A percentile compares a stretch with the other conserved stretches of the same genome.
These are phyloP conservation scores for Fusarium sp. DNA, from an alignment of 2,329 filamentous ascomycete genomes.

Conservation along the genomic window DNA sequence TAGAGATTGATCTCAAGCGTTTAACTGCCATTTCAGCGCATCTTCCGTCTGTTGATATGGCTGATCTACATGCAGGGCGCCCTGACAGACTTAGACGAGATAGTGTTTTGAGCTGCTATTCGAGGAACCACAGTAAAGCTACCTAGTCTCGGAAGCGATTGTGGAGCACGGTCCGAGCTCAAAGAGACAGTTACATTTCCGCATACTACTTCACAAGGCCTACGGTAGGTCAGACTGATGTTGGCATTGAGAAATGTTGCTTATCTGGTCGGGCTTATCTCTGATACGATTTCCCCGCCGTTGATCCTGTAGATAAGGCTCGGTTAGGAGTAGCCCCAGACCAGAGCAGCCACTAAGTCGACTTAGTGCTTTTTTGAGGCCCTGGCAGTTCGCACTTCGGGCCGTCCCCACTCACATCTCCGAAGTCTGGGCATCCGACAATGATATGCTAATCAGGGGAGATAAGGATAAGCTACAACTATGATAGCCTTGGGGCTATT, in stretches of 20 bases:
- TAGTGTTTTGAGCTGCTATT: neutral
- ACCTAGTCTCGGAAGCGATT: neutral
- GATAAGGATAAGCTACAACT: neutral
- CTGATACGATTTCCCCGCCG: neutral
- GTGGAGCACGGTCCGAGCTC: neutral
- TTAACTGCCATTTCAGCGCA: accelerated
- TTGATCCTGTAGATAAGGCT: neutral
- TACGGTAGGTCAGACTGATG: neutral
- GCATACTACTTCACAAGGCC: neutral
- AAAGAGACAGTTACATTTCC: neutral
- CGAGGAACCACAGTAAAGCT: accelerated
- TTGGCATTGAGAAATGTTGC: neutral
- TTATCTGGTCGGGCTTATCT: neutral
- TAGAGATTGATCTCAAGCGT: accelerated
- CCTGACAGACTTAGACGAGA: neutral
- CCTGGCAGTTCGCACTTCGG: neutral
- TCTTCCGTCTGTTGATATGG: neutral
- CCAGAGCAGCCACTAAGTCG: neutral
- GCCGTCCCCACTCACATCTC: neutral
- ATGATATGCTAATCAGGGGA: neutral
- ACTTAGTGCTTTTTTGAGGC: neutral
- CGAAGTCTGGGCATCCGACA: neutral
- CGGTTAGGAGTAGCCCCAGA: neutral
- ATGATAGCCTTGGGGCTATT: neutral
- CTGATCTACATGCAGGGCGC: neutral